phyloP scores from a whole-genome alignment of 2,329 filamentous ascomycete genomes.

The Colletotrichum sp. region DNA sequence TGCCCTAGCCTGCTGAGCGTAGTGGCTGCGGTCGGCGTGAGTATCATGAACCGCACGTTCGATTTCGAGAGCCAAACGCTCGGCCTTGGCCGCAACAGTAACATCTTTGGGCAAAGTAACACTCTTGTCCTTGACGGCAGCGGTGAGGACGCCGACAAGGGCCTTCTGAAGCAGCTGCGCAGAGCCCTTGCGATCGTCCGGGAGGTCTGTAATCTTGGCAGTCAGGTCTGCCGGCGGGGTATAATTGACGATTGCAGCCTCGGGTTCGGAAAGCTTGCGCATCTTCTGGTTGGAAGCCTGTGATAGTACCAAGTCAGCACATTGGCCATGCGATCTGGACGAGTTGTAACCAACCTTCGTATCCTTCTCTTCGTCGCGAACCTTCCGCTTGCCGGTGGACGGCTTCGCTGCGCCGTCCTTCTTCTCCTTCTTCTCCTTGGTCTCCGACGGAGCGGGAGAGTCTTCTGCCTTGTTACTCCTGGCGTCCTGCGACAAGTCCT shows the following conservation, averaged over 20 bases:
- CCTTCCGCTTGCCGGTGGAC: slow-evolving; percentile 60
- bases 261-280: slow-evolving; percentile 61
- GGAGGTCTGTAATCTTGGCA: slow-evolving; percentile 58
- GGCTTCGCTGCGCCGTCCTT: slow-evolving; percentile 48
- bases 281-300: slow-evolving; percentile 52
- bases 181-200: slow-evolving; percentile 68
- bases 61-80: slow-evolving; percentile 77
- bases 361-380: slow-evolving; percentile 58
- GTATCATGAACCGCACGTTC: slow-evolving; percentile 72
- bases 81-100: slow-evolving; percentile 68
- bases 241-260: slow-evolving; percentile 46
- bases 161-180: slow-evolving; percentile 75
- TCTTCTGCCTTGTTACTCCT: slow-evolving; percentile 36
- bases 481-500: slow-evolving; percentile 32
- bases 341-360: slow-evolving; percentile 47
- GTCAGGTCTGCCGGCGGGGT: slow-evolving; percentile 57
- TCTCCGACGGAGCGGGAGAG: slow-evolving; percentile 44
- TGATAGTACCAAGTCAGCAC: not conserved
- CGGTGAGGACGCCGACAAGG: slow-evolving; percentile 69
- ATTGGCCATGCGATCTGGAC: too few species aligned
- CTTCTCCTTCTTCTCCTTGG: slow-evolving; percentile 52
- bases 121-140: slow-evolving; percentile 69
- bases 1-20: slow-evolving; percentile 71
- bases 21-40: slow-evolving; percentile 58
- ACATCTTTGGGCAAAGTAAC: slow-evolving; percentile 69